Evolutionary conservation across 2,329 filamentous ascomycete genomes (phyloP).

Genomic region (Penicillium vulpinum): DNA sequence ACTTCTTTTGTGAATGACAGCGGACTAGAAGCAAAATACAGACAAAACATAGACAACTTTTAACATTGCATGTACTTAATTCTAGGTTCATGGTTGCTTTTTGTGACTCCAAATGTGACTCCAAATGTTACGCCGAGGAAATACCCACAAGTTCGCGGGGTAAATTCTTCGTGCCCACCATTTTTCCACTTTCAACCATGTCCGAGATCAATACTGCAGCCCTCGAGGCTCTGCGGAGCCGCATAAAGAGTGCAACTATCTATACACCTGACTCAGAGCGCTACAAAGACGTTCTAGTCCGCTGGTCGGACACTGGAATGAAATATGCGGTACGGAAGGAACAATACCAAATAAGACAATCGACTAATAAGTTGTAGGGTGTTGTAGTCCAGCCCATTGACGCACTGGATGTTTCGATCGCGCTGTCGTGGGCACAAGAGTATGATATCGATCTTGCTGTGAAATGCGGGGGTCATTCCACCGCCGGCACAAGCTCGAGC

Average conservation of each 20-base stretch:
- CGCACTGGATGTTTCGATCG: conserved; percentile 43
- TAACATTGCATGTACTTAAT: neutral
- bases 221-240: conserved; percentile 13
- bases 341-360: neutral
- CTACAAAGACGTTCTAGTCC: conserved; percentile 25
- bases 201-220: neutral
- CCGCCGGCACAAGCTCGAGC: conserved; percentile 55
- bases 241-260: conserved; percentile 12
- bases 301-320: conserved; percentile 35
- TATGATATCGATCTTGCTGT: conserved; percentile 30
- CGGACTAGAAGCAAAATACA: neutral
- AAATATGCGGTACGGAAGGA: conserved; percentile 28
- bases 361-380: conserved; percentile 36
- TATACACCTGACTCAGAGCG: conserved; percentile 24
- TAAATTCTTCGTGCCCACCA: neutral
- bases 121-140: neutral
- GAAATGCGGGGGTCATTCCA: conserved; percentile 47
- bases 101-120: neutral
- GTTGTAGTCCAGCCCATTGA: conserved; percentile 48
- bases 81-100: neutral
- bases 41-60: too few species aligned
- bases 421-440: conserved; percentile 49
- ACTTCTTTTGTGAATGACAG: too few species aligned
- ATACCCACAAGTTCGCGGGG: conserved; percentile 1
- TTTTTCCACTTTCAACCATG: conserved; percentile 6